A percentile compares a stretch with the other conserved stretches of the same genome.
Evolutionary conservation across 345 rosid genomes (phyloP).

Genomic region (Hibiscus mutabilis): DNA sequence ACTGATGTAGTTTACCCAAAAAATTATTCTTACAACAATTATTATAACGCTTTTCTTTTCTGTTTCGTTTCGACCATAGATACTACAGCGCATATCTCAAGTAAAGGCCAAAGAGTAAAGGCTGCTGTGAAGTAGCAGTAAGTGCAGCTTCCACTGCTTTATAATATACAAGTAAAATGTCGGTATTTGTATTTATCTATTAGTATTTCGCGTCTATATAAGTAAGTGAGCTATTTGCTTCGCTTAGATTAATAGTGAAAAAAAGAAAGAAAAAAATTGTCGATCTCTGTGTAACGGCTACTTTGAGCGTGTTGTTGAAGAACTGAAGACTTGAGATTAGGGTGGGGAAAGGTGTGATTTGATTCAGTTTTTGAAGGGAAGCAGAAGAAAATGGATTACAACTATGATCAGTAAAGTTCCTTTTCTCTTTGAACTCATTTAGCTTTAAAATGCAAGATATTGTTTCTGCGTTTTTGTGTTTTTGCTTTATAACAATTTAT

Average conservation of each 20-base stretch:
- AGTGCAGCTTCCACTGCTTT: background rate
- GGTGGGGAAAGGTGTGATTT: background rate
- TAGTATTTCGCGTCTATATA: background rate
- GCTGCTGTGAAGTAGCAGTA: background rate
- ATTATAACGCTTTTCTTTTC: too few relatives aligned
- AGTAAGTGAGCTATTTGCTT: background rate
- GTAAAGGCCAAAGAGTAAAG: background rate
- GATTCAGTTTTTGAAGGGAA: background rate
- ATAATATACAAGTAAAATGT: background rate
- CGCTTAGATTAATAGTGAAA: background rate
- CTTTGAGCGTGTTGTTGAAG: background rate
- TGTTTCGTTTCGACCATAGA: background rate
- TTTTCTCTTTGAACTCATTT: background rate
- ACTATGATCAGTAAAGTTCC: conserved; percentile 3
- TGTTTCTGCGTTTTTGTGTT: background rate
- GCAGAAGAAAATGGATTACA: conserved; percentile 5
- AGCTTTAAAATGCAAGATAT: background rate
- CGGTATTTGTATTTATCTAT: background rate
- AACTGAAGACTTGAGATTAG: background rate
- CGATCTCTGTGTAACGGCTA: conserved; percentile 16
- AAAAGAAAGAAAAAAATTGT: background rate
- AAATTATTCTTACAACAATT: too few relatives aligned
- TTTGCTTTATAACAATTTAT: background rate
- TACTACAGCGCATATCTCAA: background rate
- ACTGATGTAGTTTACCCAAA: too few relatives aligned